phyloP scores from a whole-genome alignment of 768 basidiomycete species.

The Terana coerulea region DNA sequence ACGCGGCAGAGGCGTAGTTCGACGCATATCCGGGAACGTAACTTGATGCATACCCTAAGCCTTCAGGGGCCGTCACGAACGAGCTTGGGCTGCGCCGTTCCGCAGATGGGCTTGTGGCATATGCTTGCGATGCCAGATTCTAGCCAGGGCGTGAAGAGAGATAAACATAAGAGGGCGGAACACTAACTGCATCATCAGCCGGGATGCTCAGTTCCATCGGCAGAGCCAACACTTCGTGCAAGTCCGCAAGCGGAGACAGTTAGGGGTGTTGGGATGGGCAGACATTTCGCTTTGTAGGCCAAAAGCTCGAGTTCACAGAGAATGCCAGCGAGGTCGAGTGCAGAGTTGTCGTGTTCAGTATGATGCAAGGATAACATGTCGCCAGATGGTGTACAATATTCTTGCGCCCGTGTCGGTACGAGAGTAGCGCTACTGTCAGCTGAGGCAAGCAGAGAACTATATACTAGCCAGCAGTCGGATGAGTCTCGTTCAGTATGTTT shows the following conservation, averaged over 20 bases:
- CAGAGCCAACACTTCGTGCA: background rate
- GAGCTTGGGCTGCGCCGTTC: background rate
- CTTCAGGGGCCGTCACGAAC: background rate
- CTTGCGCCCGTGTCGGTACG: background rate
- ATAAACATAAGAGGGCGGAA: background rate
- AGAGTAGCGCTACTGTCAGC: background rate
- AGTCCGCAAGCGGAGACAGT: background rate
- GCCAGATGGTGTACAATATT: background rate
- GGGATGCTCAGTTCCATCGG: background rate
- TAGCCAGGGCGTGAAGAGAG: background rate
- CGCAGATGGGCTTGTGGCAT: background rate
- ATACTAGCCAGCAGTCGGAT: background rate
- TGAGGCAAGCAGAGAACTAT: background rate
- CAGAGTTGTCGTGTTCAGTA: background rate
- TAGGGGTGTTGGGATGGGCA: conserved; percentile 9
- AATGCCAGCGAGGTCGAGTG: background rate
- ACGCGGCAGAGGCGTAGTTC: background rate
- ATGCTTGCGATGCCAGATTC: background rate
- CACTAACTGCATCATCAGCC: background rate
- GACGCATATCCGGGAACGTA: background rate
- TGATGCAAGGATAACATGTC: background rate
- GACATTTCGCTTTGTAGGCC: background rate
- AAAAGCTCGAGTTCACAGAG: conserved; percentile 10
- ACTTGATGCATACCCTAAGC: background rate
- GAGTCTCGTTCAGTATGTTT: background rate